Evolutionary conservation across 805 yeast species (phyloP), one percentile per base, ranked within the genome.

Genomic region (Saccharomyces mikatae): DNA sequence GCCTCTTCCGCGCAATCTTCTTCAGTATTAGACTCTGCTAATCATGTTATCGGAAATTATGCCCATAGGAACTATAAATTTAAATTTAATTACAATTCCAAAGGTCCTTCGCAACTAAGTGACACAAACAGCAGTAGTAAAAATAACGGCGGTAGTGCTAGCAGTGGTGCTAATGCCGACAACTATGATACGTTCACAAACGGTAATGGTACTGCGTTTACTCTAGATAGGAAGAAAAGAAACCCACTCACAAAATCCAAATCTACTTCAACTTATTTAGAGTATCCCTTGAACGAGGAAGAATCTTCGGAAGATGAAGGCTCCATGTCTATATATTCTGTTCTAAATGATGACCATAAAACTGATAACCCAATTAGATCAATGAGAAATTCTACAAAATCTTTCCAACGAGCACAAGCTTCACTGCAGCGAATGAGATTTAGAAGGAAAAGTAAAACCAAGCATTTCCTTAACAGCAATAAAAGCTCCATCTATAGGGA

Each of bases 351-450:
- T 32, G 70, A 67, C 11, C 53, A 64, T 1, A 68, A 64, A 47
- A 74, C 71, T 21, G 69, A 68, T 47, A 65, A 69, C 31, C 71
- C 69, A 21, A 62, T 70, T 9, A 60, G 76, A 50, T 63, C 71
- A 2, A 59, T 74, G 41, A 69, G 79, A 57, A 69, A 65, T 46
- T 70, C 73, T 9, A 70, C 74, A 0, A 70, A 83, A 52, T 80
- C 86, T 0, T 72, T 75, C 41, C 87, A 81, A 58, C 71, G 87
- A 59, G 87, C 88, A 0, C 83, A 82, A 61, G 87, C 87, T 0
- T 82, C 87, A 0, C 62, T 83, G 21, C 74, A 79, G 54, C 71
- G 89, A 66, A 83, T 83, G 76, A 74, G 78, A 55, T 79, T 80
- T 46, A 73, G 87, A 55, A 70, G 87, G 52, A 77, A 77, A 65